These are phyloP conservation scores for Poteriospumella lacustris DNA, from an alignment of 108 stramenopile genomes.

Conservation along the genomic window DNA sequence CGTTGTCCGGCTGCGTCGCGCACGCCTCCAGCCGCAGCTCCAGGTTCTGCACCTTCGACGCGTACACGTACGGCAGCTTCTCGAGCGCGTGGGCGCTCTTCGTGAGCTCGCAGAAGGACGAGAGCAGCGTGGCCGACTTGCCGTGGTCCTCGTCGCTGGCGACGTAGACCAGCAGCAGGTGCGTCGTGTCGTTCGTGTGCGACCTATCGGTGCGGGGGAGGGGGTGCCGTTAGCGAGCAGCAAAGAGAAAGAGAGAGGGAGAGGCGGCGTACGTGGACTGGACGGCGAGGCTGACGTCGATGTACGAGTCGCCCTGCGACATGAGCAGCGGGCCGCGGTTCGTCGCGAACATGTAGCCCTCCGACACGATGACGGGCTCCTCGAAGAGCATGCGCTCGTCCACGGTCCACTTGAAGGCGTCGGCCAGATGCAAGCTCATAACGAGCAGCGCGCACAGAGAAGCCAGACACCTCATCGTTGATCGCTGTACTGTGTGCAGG, in stretches of 20 bases:
- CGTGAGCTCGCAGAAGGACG: not conserved
- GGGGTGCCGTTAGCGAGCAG: not conserved
- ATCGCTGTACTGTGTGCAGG: too few species aligned
- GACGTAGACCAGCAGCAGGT: not conserved
- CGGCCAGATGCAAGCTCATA: too few species aligned
- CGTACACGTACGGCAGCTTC: too few species aligned
- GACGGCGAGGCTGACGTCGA: not conserved
- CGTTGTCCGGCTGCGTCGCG: not conserved
- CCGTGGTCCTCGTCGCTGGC: not conserved
- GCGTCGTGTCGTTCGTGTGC: not conserved
- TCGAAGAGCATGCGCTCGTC: too few species aligned
- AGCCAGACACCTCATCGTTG: too few species aligned
- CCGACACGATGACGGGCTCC: too few species aligned
- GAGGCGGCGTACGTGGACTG: not conserved
- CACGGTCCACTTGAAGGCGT: too few species aligned
- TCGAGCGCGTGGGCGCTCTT: too few species aligned
- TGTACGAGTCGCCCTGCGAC: not conserved
- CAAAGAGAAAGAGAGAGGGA: not conserved
- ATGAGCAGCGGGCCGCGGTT: not conserved
- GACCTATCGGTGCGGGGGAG: not conserved
- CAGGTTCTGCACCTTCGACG: too few species aligned
- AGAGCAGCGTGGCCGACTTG: not conserved
- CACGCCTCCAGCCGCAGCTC: too few species aligned
- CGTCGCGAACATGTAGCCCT: conserved; percentile 10
- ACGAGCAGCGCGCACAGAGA: too few species aligned